phyloP scores from a whole-genome alignment of 129 eudicot genomes.

The Rutidosis leptorrhynchoides region DNA sequence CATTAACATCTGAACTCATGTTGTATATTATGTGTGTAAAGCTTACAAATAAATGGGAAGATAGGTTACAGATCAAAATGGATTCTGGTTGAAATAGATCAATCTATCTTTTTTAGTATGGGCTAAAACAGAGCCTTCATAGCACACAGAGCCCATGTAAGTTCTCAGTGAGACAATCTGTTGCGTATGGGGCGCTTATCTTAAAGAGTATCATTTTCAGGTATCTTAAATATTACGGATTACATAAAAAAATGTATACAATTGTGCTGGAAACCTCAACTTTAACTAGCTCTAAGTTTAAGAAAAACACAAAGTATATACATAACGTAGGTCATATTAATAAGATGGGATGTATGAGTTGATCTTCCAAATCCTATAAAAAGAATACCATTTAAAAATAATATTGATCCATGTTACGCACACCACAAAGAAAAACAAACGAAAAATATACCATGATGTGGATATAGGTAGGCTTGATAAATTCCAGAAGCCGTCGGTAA shows the following conservation, averaged over 20 bases:
- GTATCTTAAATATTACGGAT: too few species aligned
- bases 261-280: too few species aligned
- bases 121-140: too few species aligned
- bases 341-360: neutral
- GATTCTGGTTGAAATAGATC: neutral
- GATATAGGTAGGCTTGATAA: conserved; percentile 70
- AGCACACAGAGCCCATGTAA: too few species aligned
- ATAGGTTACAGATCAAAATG: neutral
- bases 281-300: neutral
- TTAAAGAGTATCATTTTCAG: too few species aligned
- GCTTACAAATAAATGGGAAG: neutral
- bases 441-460: conserved; percentile 75
- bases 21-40: neutral
- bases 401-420: neutral
- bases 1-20: neutral
- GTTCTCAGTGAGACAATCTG: too few species aligned
- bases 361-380: too few species aligned
- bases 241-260: too few species aligned
- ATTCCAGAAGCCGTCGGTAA: conserved; percentile 78
- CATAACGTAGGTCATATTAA: neutral
- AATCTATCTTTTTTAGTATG: neutral
- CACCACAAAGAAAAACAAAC: neutral
- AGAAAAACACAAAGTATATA: neutral
- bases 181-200: too few species aligned
- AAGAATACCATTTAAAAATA: neutral